Evolutionary conservation across 2,329 filamentous ascomycete species (phyloP), one percentile per base, ranked within the genome.

Genomic region (Gaeumannomyces tritici): DNA sequence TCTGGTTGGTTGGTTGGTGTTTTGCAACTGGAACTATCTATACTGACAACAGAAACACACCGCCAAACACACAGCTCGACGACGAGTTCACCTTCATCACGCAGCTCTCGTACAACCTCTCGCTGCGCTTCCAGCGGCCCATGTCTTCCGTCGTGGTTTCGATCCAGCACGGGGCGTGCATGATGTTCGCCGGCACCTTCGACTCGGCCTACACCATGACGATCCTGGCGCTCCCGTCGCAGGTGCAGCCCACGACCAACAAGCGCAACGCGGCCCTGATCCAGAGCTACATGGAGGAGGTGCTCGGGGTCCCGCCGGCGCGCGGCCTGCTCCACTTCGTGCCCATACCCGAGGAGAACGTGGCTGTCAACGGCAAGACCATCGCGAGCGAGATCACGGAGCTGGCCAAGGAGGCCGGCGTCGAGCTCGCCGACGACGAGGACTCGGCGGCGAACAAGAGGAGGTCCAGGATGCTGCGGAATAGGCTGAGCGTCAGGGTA

Each of bases 171-270:
- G 87, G 88, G 29, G 82, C 84, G 18, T 90, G 88, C 70, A 83
- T 96, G 67, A 78, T 91, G 62, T 88, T 93, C 64, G 89, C 85
- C 2, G 89, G 87, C 47, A 87, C 85, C 6, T 89, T 90, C 66
- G 88, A 92, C 60, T 89, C 90, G 4, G 89, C 90, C 26, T 97
- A 96, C 70, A 82, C 87, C 64, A 79, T 96, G 69, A 88, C 85
- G 42, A 83, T 96, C 64, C 87, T 83, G 47, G 87, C 90, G 0
- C 79, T 95, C 12, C 81, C 89, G 1, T 80, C 80, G 13, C 82
- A 90, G 66, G 77, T 95, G 63, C 86, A 88, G 64, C 84, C 89
- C 0, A 83, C 86, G 4, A 90, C 85, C 61, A 96, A 96, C 76
- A 89, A 89, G 72, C 85, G 60, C 65, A 95, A 93, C 72, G 86